Percentiles rank a stretch among this genome's conserved stretches.
phyloP scores from a whole-genome alignment of 306 rosid species.

The Medicago lupulina region DNA sequence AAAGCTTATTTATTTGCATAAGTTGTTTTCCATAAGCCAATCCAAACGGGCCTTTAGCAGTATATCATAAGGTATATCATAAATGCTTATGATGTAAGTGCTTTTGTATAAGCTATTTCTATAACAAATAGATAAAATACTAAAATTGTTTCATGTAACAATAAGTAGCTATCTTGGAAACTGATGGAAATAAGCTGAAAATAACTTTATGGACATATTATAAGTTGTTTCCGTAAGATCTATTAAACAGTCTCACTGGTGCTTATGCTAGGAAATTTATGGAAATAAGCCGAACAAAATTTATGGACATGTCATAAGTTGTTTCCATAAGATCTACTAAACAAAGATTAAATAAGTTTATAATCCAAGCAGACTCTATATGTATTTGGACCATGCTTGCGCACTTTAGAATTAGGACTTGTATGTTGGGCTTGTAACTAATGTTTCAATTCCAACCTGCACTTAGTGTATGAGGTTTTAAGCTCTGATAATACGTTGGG shows the following conservation, averaged over 20 bases:
- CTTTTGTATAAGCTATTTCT: no score
- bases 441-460: conserved; percentile 5
- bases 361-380: background rate
- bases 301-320: background rate
- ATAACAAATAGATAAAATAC: background rate
- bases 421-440: background rate
- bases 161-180: background rate
- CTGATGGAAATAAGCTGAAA: background rate
- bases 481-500: background rate
- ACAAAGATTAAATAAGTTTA: no score
- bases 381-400: background rate
- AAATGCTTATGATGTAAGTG: no score
- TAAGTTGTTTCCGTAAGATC: background rate
- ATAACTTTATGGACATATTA: background rate
- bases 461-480: conserved; percentile 7
- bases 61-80: no score
- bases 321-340: background rate
- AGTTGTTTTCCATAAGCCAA: no score
- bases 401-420: background rate
- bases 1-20: no score
- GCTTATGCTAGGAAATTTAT: background rate
- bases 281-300: background rate
- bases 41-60: no score
- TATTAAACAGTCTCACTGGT: no score
- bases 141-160: background rate